These are phyloP conservation scores for Hygrocybe coccinea DNA, from an alignment of 768 basidiomycete species.

Conservation along the genomic window DNA sequence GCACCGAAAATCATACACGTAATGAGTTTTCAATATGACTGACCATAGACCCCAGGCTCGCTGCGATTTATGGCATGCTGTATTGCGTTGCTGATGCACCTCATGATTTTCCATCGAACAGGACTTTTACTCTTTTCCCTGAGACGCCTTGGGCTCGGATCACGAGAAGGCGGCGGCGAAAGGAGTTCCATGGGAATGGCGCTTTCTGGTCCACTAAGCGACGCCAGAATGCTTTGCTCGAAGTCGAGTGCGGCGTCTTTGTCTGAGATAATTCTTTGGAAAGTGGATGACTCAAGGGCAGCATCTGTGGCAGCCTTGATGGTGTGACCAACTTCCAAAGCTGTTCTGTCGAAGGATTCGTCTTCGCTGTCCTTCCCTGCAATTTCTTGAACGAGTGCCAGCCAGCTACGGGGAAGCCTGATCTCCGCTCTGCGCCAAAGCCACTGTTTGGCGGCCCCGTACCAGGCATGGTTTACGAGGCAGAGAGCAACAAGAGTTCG, in stretches of 20 bases:
- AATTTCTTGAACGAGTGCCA: slow-evolving; percentile 74
- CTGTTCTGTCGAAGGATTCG: slow-evolving; percentile 40
- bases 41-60: slow-evolving; percentile 71
- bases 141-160: slow-evolving; percentile 74
- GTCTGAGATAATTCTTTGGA: slow-evolving; percentile 27
- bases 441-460: slow-evolving; percentile 82
- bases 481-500: slow-evolving; percentile 66
- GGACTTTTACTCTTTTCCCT: slow-evolving; percentile 76
- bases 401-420: slow-evolving; percentile 78
- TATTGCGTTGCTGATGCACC: slow-evolving; percentile 73
- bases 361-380: slow-evolving; percentile 68
- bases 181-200: slow-evolving; percentile 71
- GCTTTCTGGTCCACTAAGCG: slow-evolving; percentile 57
- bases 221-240: slow-evolving; percentile 57
- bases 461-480: slow-evolving; percentile 74
- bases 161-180: slow-evolving; percentile 74
- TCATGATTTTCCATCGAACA: slow-evolving; percentile 77
- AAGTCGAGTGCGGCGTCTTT: slow-evolving; percentile 46
- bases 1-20: slow-evolving; percentile 1
- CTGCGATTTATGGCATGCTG: slow-evolving; percentile 61
- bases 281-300: slow-evolving; percentile 46
- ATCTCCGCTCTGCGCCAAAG: slow-evolving; percentile 82
- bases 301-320: slow-evolving; percentile 63
- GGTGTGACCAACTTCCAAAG: slow-evolving; percentile 47
- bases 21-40: slow-evolving; percentile 18